Conservation (phyloP, 140 eudicot genomes). For the Erigeron philadelphicus region DNA sequence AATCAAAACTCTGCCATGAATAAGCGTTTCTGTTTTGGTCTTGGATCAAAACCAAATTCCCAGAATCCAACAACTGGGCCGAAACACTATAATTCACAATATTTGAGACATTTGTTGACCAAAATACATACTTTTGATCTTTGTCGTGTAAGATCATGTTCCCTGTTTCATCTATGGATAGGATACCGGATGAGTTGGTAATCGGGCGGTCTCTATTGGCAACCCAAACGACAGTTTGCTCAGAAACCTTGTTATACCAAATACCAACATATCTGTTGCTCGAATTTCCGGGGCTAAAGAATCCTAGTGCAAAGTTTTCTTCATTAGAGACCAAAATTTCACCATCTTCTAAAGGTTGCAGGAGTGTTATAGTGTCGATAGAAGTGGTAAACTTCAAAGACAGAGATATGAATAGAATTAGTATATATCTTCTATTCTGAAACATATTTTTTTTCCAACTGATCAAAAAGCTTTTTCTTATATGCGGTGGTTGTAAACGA, state of each 20-base stretch:
- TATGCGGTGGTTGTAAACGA: not conserved
- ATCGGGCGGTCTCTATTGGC: constrained; percentile 49
- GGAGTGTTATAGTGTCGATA: constrained; percentile 30
- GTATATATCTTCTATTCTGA: not conserved
- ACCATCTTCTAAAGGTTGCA: constrained; percentile 41
- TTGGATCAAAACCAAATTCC: constrained; percentile 42
- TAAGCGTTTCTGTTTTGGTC: not conserved
- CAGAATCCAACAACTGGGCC: constrained; percentile 44
- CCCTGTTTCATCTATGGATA: constrained; percentile 32
- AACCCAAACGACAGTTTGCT: constrained; percentile 54
- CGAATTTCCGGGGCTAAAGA: constrained; percentile 45
- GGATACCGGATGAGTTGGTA: constrained; percentile 29
- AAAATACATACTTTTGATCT: constrained; percentile 12
- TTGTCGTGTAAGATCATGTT: constrained; percentile 30
- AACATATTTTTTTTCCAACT: constrained; percentile 14
- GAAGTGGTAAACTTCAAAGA: constrained; percentile 22
- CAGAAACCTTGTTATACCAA: constrained; percentile 50
- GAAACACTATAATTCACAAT: not conserved
- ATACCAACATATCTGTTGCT: constrained; percentile 45
- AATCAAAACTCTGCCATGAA: constrained; percentile 61
- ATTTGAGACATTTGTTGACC: constrained; percentile 41
- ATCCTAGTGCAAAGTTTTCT: constrained; percentile 44
- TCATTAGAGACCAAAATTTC: constrained; percentile 38
- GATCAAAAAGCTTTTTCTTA: not conserved
- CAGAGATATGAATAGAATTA: constrained; percentile 19